Conservation (phyloP, 148 eudicot species). For the Dianthus caryophyllus region DNA sequence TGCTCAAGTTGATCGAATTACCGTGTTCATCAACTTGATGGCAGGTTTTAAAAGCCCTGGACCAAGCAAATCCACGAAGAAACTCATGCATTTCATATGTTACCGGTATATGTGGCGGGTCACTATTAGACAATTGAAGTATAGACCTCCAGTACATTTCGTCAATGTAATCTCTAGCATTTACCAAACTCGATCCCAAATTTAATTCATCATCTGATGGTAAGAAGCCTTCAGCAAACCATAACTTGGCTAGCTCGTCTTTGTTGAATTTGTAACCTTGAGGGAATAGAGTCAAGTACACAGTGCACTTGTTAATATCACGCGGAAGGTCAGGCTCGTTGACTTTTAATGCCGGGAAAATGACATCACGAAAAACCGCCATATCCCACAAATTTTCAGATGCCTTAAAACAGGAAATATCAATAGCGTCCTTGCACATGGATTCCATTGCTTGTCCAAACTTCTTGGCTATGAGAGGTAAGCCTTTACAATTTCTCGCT, state of each 20-base stretch:
- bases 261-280: background rate
- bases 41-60: constrained; percentile 9
- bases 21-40: background rate
- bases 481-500: constrained; percentile 12
- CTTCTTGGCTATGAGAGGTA: constrained; percentile 14
- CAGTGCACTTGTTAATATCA: background rate
- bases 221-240: constrained; percentile 17
- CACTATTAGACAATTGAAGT: background rate
- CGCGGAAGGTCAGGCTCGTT: background rate
- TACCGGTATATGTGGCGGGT: background rate
- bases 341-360: constrained; percentile 15
- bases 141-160: constrained; percentile 13
- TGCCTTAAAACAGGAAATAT: background rate
- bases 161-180: constrained; percentile 2
- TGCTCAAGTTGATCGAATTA: background rate
- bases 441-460: background rate
- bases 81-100: constrained; percentile 13
- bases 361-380: constrained; percentile 2
- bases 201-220: background rate
- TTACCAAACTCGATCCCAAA: background rate
- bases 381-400: constrained; percentile 9
- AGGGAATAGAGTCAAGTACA: constrained; percentile 19
- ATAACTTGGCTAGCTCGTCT: constrained; percentile 4
- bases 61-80: constrained; percentile 7
- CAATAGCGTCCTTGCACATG: background rate